Conservation (phyloP, 306 rosid species). For the Inga oerstediana region DNA sequence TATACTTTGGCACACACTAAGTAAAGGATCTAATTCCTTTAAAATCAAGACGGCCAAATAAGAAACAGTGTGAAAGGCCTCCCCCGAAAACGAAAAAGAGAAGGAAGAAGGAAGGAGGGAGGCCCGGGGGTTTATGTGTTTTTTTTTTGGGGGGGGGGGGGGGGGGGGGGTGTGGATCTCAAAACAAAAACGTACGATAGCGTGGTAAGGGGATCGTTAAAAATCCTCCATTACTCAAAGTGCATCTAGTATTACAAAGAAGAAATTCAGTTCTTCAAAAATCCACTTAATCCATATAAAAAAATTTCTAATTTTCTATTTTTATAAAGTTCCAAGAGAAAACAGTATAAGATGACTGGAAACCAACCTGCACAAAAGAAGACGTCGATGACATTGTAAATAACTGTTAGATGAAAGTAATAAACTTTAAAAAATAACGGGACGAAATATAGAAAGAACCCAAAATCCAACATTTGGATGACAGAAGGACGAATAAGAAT, state of each 20-base stretch:
- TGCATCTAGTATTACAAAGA: conserved; percentile 28
- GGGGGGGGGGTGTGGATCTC: background rate
- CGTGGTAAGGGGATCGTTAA: background rate
- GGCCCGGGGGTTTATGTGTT: background rate
- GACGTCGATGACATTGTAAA: background rate
- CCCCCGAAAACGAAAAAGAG: conserved; percentile 14
- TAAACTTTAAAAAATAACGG: conserved; percentile 10
- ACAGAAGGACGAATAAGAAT: conserved; percentile 1
- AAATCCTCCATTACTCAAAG: conserved; percentile 20
- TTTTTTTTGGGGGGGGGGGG: too few relatives aligned
- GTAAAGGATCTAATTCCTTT: conserved; percentile 43
- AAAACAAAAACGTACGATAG: conserved; percentile 22
- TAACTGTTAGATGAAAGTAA: background rate
- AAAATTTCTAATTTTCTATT: background rate
- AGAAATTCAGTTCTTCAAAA: conserved; percentile 21
- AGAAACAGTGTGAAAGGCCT: background rate
- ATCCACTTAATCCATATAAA: background rate
- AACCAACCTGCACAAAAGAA: background rate
- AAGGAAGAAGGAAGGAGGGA: background rate
- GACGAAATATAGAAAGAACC: conserved; percentile 22
- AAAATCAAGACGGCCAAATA: background rate
- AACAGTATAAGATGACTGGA: conserved; percentile 1
- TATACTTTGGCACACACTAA: conserved; percentile 35
- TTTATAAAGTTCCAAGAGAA: background rate
- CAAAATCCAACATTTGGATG: conserved; percentile 15